Base-by-base conservation (phyloP, 139 green algal genomes). In the Coccomyxa sp. region DNA sequence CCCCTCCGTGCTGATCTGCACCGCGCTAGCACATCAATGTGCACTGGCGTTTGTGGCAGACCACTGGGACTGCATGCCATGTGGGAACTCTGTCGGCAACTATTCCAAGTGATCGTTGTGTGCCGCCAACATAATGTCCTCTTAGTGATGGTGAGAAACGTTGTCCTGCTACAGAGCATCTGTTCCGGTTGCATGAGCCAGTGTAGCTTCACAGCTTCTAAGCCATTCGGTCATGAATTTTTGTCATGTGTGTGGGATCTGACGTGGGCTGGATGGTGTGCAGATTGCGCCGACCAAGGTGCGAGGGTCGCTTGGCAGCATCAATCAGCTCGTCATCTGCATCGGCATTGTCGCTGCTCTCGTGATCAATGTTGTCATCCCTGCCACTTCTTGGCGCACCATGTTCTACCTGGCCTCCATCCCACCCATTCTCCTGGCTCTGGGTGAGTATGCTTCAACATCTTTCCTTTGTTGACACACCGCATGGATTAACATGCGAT, bases 291-390 rank as follows among this genome's bases (percentile, higher is more conserved):
- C 71, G 14, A 18, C 16, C 0, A 30, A 86, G 14, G 67, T 97
- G 67, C 93, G 96, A 25, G 96, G 96, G 51, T 82, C 91, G 0
- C 87, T 99, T 67, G 97, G 96, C 58, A 91, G 88, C 58, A 80
- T 98, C n/a, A 99, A 98, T 88, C 96, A 99, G 92, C 89, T 99
- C 25, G 86, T 92, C 83, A 99, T 99, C 87, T 98, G 94, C 88
- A 74, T 98, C 23, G 96, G 96, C 79, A 99, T 99, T 89, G 89
- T 99, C 71, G 91, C 67, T 0, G 97, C 96, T 14, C 90, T 99
- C 83, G 59, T 97, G 14, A 90, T 95, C 80, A 98, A 97, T 67
- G 92, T 97, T 82, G 88, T 88, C n/a, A 58, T 98, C 67, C 91
- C 91, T 0, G 84, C 89, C 0, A 85, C 86, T 0, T 51, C 85